Conservation (phyloP, 495 filamentous ascomycete genomes). For the Bombardia bombarda region DNA sequence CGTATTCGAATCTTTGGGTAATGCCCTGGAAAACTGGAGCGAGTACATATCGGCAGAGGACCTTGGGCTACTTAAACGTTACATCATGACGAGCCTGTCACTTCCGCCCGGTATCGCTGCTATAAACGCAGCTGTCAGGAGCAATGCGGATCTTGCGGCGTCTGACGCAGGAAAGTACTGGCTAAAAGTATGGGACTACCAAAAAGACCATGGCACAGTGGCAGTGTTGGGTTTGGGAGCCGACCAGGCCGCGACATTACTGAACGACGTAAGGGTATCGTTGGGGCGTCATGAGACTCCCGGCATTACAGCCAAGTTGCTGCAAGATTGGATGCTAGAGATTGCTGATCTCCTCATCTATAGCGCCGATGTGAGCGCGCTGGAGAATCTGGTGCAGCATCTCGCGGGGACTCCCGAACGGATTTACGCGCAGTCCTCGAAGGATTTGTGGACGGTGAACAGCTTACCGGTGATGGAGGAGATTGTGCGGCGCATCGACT, state of each 20-base stretch:
- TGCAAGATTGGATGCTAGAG: not conserved
- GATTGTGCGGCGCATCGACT: not conserved
- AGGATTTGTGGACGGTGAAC: not conserved
- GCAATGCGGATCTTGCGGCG: constrained; percentile 4
- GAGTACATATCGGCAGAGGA: constrained; percentile 2
- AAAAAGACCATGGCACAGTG: too few species aligned
- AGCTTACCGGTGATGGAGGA: not conserved
- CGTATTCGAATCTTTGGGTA: constrained; percentile 2
- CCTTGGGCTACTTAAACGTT: constrained; percentile 9
- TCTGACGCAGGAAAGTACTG: constrained; percentile 20
- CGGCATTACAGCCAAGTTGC: not conserved
- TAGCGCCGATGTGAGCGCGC: not conserved
- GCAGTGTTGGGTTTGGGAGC: constrained; percentile 15
- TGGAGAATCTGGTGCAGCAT: not conserved
- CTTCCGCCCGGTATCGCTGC: constrained; percentile 4
- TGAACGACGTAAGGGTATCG: not conserved
- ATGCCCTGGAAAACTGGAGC: constrained; percentile 1
- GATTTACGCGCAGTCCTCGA: not conserved
- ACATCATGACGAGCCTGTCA: constrained; percentile 10
- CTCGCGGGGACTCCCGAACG: not conserved
- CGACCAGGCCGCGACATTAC: not conserved
- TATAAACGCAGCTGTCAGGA: constrained; percentile 14
- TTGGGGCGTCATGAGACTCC: not conserved
- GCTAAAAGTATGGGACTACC: too few species aligned
- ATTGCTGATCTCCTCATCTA: not conserved